Evolutionary conservation across 176 grass and related monocot species (phyloP), one percentile per base, ranked within the genome.

Genomic region (Aechmea fasciata): DNA sequence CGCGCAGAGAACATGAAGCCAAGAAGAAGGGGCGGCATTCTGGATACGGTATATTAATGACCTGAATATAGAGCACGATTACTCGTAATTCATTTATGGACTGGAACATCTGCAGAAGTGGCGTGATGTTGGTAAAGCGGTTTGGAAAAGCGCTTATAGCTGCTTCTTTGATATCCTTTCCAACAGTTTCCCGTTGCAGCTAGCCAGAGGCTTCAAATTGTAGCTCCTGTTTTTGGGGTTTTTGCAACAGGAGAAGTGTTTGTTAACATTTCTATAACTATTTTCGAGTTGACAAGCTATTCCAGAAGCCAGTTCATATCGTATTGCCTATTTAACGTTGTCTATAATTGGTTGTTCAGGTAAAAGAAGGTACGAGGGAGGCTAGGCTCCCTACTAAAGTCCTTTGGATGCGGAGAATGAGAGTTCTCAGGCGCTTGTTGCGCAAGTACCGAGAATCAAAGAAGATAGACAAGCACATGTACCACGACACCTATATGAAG

Each of bases 401-500:
- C 49, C 71, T 89, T 26, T 89, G 86, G 86, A 89, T 89, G 86
- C 66, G 86, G 63, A 89, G 82, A 50, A 89, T 89, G 86, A 79
- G 86, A 11, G 86, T 89, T 23, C 74, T 89, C 28, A 78, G 86
- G 66, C 83, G 86, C 48, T 57, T 85, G 51, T 63, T 89, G 28
- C 75, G 79, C 71, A 89, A 89, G 67, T 89, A 89, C 49, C 70
- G 82, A 12, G 86, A 89, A 48, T 69, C 86, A 8, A 89, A 89
- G 63, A 89, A 89, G 71, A 89, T 89, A 2, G 82, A 89, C 71
- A 89, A 89, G 64, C 86, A 89, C 63, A 89, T 89, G 86, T 89
- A 89, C 11, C 86, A 89, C 57, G 82, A 85, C 62, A 89, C 85
- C 82, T 89, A 89, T 71, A 75, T 89, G 78, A 89, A 79, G 74